These are phyloP conservation scores for Bipolaris oryzae DNA, from an alignment of 2,329 filamentous ascomycete species.

Conservation along the genomic window DNA sequence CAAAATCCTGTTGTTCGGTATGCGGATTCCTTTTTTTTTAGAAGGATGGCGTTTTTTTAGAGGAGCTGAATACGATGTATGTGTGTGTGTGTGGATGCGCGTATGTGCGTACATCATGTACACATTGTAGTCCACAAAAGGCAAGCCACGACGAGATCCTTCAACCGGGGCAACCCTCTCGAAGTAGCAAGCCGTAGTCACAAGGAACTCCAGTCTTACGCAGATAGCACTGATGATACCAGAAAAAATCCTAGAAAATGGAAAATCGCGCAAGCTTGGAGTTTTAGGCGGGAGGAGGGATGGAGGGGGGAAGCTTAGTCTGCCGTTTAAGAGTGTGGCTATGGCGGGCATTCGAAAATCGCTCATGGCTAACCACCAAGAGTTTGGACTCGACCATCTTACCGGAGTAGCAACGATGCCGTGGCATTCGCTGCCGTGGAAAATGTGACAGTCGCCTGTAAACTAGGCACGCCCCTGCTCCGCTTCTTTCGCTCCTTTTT, in stretches of 20 bases:
- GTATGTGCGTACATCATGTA: too few relatives aligned
- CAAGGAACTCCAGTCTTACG: background rate
- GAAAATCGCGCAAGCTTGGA: slow-evolving; percentile 12
- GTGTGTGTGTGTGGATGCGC: too few relatives aligned
- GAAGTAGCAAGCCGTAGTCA: background rate
- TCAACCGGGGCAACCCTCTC: background rate
- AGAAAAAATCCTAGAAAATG: background rate
- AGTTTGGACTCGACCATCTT: slow-evolving; percentile 22
- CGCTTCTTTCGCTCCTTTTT: slow-evolving; percentile 5
- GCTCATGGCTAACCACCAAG: slow-evolving; percentile 35
- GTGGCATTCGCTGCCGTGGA: slow-evolving; percentile 10
- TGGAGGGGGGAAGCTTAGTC: slow-evolving; percentile 8
- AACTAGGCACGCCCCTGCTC: slow-evolving; percentile 16
- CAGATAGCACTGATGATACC: too few relatives aligned
- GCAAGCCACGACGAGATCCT: background rate
- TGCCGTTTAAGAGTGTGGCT: slow-evolving; percentile 21
- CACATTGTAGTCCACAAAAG: background rate
- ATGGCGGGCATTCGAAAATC: slow-evolving; percentile 28
- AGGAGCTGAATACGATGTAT: too few relatives aligned
- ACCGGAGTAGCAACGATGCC: slow-evolving; percentile 17
- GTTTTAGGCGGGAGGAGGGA: background rate
- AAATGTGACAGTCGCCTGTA: slow-evolving; percentile 12
- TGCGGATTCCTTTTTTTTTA: background rate
- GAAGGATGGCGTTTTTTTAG: too few relatives aligned
- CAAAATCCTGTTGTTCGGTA: background rate